These are phyloP conservation scores for Capsicum chinense DNA, from an alignment of 257 asterid genomes.

Conservation along the genomic window DNA sequence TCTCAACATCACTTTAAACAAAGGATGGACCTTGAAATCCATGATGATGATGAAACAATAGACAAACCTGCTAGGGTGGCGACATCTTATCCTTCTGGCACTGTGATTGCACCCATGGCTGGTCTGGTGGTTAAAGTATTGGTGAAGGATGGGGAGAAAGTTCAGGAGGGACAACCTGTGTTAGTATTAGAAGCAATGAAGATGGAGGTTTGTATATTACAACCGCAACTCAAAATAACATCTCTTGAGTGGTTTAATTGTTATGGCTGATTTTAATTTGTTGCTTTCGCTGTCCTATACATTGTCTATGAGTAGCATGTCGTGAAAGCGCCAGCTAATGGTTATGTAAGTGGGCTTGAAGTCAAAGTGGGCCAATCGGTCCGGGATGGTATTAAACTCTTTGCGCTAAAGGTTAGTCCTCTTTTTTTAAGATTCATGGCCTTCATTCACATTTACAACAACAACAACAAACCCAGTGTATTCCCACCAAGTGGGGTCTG, in stretches of 20 bases:
- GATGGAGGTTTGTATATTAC: slow-evolving; percentile 79
- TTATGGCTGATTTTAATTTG: slow-evolving; percentile 19
- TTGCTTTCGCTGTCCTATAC: slow-evolving; percentile 20
- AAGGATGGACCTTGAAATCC: slow-evolving; percentile 55
- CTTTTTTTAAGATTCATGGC: not conserved
- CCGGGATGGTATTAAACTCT: slow-evolving; percentile 74
- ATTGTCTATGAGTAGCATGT: slow-evolving; percentile 64
- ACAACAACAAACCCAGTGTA: no score
- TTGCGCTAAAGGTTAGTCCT: slow-evolving; percentile 62
- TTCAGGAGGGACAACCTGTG: slow-evolving; percentile 77
- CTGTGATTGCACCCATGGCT: slow-evolving; percentile 92
- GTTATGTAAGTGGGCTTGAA: slow-evolving; percentile 70
- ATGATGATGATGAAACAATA: slow-evolving; percentile 55
- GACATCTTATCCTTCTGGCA: slow-evolving; percentile 78
- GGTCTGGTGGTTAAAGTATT: slow-evolving; percentile 88
- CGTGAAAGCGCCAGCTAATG: slow-evolving; percentile 76
- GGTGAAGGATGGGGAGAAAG: slow-evolving; percentile 69
- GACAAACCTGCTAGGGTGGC: slow-evolving; percentile 52
- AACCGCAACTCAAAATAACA: slow-evolving; percentile 9
- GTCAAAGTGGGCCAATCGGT: slow-evolving; percentile 81
- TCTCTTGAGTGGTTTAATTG: slow-evolving; percentile 27
- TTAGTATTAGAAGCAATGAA: slow-evolving; percentile 96
- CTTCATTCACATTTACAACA: not conserved
- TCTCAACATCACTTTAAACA: slow-evolving; percentile 74
- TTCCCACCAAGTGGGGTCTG: no score